Evolutionary conservation across 2,329 filamentous ascomycete species (phyloP).

Genomic region (Penicillium sclerotiorum): DNA sequence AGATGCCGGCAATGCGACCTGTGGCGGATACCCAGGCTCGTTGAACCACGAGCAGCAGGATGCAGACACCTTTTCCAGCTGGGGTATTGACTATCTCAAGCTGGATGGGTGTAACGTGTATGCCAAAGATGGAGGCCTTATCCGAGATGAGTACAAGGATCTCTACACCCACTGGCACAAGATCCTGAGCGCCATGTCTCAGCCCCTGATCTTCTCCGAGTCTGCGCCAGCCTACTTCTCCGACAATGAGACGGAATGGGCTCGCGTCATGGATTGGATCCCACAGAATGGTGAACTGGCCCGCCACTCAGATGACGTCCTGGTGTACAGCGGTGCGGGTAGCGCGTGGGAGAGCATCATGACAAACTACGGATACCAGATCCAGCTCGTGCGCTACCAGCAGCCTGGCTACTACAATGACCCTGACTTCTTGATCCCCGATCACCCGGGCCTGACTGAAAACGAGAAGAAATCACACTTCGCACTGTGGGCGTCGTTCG

Average conservation of each 20-base stretch:
- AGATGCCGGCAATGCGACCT: conserved; percentile 49
- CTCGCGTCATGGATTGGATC: conserved; percentile 51
- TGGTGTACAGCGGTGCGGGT: conserved; percentile 44
- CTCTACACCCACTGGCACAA: conserved; percentile 49
- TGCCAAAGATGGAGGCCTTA: conserved; percentile 16
- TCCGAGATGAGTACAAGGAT: conserved; percentile 29
- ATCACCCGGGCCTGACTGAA: conserved; percentile 49
- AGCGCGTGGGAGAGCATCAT: conserved; percentile 53
- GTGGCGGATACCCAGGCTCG: conserved; percentile 48
- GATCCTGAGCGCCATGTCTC: conserved; percentile 38
- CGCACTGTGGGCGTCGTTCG: conserved; percentile 55
- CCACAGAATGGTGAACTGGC: conserved; percentile 47
- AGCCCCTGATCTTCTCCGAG: conserved; percentile 49
- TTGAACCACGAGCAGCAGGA: conserved; percentile 47
- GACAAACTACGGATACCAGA: conserved; percentile 51
- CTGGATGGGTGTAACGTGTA: conserved; percentile 48
- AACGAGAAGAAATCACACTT: conserved; percentile 54
- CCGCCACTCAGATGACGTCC: conserved; percentile 49
- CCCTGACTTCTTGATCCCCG: conserved; percentile 53
- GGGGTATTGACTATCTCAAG: conserved; percentile 56
- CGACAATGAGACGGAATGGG: conserved; percentile 48
- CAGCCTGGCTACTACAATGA: conserved; percentile 53
- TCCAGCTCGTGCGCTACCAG: conserved; percentile 49
- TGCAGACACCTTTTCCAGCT: conserved; percentile 38
- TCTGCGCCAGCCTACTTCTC: conserved; percentile 52